Base-by-base conservation (phyloP, 768 basidiomycete species). In the Russula vinacea region DNA sequence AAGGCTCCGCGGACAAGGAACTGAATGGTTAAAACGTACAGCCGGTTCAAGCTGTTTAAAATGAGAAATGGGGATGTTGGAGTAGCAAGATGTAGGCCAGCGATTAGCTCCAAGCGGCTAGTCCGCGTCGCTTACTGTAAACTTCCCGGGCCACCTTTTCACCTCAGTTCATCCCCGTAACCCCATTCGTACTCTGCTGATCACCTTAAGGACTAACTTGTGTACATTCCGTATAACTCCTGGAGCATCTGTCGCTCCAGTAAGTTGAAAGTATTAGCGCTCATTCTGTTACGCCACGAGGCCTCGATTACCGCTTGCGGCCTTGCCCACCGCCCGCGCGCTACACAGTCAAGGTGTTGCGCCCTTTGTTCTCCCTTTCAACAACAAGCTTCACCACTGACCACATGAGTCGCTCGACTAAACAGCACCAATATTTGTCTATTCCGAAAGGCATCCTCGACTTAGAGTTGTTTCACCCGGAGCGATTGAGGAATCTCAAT, bases 401-500 rank as follows among this genome's bases (percentile, higher is more conserved):
- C 24, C 44, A 7, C n/a, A 64, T 59, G 58, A 50, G 45, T 33
- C 58, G 45, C 47, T 33, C 45, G 3, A 39, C 17, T 11, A 40
- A 22, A 40, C 62, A 45, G 6, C 33, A 33, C 29, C 49, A 58
- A 8, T 37, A 45, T 24, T 5, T 24, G 11, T 33, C 58, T 4
- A 49, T 60, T 22, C 52, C 63, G n/a, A 64, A 60, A 6, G 24
- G 24, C 11, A 35, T 65, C 19, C 9, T 40, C 9, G 26, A 56
- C 17, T 42, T 32, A 3, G 54, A 60, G 29, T 26, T 47, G 29
- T 60, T 65, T 17, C 64, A 56, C 13, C 64, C 64, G 8, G 64
- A 65, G 11, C 45, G 11, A 17, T 56, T 65, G 52, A 64, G 24
- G n/a, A n/a, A 49, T 14, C 52, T 60, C 4, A 54, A 56, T 9